These are phyloP conservation scores for Cadophora gregata DNA, from an alignment of 2,329 filamentous ascomycete genomes.

Conservation along the genomic window DNA sequence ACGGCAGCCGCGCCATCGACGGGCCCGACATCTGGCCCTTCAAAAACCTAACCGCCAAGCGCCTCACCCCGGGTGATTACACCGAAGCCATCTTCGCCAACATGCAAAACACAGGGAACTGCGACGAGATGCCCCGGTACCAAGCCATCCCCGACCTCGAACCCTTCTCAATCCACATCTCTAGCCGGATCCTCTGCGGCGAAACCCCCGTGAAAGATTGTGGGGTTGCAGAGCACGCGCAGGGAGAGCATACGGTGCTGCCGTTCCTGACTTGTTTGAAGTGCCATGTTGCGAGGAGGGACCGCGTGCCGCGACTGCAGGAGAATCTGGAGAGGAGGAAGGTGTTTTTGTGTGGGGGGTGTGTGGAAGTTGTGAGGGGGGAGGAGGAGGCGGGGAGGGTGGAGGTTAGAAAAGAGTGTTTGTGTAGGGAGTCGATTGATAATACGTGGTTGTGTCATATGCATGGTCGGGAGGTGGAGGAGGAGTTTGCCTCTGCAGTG, in stretches of 20 bases:
- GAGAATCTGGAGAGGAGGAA: not conserved
- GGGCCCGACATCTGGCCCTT: not conserved
- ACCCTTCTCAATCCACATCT: no score
- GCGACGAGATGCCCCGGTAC: not conserved
- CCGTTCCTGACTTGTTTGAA: not conserved
- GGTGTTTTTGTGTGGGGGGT: not conserved
- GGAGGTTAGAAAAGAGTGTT: not conserved
- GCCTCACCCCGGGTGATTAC: no score
- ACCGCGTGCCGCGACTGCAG: not conserved
- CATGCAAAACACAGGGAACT: not conserved
- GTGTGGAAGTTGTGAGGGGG: not conserved
- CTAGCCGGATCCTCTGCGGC: not conserved
- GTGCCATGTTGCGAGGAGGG: not conserved
- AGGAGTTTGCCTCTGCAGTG: not conserved
- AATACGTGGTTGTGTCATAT: constrained; percentile 1
- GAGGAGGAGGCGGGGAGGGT: not conserved
- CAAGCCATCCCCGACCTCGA: no score
- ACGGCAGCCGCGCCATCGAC: not conserved
- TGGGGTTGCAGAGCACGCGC: not conserved
- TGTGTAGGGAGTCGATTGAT: not conserved
- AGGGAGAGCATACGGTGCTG: not conserved
- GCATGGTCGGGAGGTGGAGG: not conserved
- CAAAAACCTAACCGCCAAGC: not conserved
- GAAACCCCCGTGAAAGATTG: not conserved
- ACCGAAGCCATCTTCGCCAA: no score